Evolutionary conservation across 1,139 yeast genomes (phyloP), one percentile per base, ranked within the genome.

Genomic region (Yamadazyma oceani): DNA sequence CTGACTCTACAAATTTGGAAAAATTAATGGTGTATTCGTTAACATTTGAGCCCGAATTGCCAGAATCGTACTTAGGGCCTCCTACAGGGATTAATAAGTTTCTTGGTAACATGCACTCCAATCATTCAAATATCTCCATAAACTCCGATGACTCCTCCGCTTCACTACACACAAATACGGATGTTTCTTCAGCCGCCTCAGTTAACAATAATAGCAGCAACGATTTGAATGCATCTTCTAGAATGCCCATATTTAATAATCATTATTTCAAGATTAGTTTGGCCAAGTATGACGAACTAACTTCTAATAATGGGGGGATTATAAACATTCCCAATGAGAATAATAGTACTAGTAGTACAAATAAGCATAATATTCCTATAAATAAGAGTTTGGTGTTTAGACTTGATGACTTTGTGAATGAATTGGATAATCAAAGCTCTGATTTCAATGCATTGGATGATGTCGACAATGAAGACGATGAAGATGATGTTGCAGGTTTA

Each of bases 241-340:
- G 50, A 37, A 43, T 70, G 10, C 77, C 78, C 1, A 39, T 51
- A 0, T 69, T 72, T 51, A 70, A 71, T 45, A 66, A 69, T 39
- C 44, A 56, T 13, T 62, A 59, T 44, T 70, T 68, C 49, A 65
- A 62, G 39, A 54, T 71, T 17, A 54, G 66, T 32, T 48, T 69
- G 17, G 37, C 49, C 5, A 65, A 64, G 44, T 70, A 69, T 43
- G 75, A 69, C 45, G 73, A 68, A 17, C 51, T 63, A 33, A 48
- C 49, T 1, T 16, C 31, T 2, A 31, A 27, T 30, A 30, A 28
- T 29, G 26, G 26, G 4, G 32, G 14, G 6, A 26, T 27, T 16
- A 12, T 23, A 4, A 19, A 17, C n/a, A 16, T 15, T 17, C 23
- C 30, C 8, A 48, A 50, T 1, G 16, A 27, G 5, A 27, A 23